A percentile compares a stretch with the other conserved stretches of the same genome.
Conservation (phyloP, 208 protist species). For the Perkinsela sp. region DNA sequence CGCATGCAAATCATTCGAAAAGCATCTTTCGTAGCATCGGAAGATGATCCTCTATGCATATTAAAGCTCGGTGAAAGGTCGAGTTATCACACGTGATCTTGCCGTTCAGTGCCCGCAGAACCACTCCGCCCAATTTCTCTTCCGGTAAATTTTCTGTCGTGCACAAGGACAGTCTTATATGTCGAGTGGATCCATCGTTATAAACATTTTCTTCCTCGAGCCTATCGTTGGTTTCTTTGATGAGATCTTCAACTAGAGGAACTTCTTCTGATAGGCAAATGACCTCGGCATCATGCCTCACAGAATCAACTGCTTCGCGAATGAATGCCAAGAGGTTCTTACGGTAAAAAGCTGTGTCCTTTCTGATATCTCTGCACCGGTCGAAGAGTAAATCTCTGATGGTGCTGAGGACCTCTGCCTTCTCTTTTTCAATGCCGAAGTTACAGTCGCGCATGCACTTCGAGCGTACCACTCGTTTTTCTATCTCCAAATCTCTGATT, state of each 20-base stretch:
- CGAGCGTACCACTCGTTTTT: constrained; percentile 33
- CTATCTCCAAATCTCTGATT: constrained; percentile 46
- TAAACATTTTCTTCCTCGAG: constrained; percentile 29
- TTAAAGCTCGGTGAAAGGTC: constrained; percentile 38
- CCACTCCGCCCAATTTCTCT: constrained; percentile 40
- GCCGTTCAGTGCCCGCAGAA: constrained; percentile 25
- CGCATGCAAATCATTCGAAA: background rate
- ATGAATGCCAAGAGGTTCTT: constrained; percentile 24
- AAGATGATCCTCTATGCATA: constrained; percentile 53
- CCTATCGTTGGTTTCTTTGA: background rate
- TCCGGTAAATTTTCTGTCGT: constrained; percentile 21
- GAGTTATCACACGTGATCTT: constrained; percentile 62
- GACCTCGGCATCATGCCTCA: constrained; percentile 31
- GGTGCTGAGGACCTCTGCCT: constrained; percentile 28
- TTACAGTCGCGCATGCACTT: constrained; percentile 53
- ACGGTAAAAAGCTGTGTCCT: constrained; percentile 21
- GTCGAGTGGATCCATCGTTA: constrained; percentile 12
- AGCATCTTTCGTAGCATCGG: constrained; percentile 21
- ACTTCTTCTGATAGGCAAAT: constrained; percentile 35
- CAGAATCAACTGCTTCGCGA: constrained; percentile 29
- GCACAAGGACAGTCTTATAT: constrained; percentile 15
- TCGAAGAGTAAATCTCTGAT: constrained; percentile 28
- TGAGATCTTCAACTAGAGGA: constrained; percentile 7
- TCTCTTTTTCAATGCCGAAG: constrained; percentile 42
- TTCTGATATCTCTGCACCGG: constrained; percentile 19